Evolutionary conservation across 495 filamentous ascomycete species (phyloP), one percentile per base, ranked within the genome.

Genomic region (Tuber microsphaerosporum): DNA sequence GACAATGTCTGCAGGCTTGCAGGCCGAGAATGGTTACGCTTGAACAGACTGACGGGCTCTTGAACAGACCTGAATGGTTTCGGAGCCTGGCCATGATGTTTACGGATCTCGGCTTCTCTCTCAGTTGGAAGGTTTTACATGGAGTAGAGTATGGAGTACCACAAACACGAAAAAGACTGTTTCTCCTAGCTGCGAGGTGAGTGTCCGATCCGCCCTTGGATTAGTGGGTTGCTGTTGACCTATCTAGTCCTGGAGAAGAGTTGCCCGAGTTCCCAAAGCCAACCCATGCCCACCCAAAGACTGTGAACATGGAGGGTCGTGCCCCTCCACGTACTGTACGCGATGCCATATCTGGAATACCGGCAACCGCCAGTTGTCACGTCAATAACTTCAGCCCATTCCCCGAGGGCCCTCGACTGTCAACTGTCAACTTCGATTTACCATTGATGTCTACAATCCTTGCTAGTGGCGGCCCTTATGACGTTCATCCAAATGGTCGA

Each of bases 171-270:
- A 86, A 84, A 70, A 86, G 95, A 6, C 80, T 97, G 2, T 85
- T 97, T 37, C 88, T 97, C 37, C 88, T 97, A 65, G 94, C 92
- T 0, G 88, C 94, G 14, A 91, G 90, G 91, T 92, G 85, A 83
- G 87, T 75, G 41, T 71, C 20, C n/a, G 46, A n/a, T 39, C n/a
- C 37, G 39, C n/a, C 41, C 39, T 72, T 9, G 34, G n/a, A 44
- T 69, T 69, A 26, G 31, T 39, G 72, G 20, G 34, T 51, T 43
- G 43, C 74, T 48, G 74, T 80, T 83, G 75, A 82, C 70, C 41
- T 31, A 39, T 74, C 56, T 73, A 92, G 90, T 37, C 92, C 92
- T 0, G 94, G 94, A 0, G 92, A 94, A 79, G 84, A 82, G 0
- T 88, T 97, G 0, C 93, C 93, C 0, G 80, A 85, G 0, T 92